phyloP scores from a whole-genome alignment of 192 early-diverging fungal genomes.

The Mortierella claussenii region DNA sequence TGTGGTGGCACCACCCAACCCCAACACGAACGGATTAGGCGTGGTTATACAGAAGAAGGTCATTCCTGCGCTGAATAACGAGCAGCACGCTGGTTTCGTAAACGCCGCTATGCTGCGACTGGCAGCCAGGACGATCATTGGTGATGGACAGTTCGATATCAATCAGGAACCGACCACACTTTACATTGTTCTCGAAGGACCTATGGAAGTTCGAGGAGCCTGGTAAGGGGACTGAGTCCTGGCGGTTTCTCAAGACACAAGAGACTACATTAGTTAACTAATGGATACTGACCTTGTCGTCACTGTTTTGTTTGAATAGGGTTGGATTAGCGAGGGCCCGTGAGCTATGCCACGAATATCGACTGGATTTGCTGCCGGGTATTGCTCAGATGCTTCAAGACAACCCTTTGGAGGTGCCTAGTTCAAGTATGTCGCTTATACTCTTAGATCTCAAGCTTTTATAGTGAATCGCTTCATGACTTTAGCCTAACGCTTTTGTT shows the following conservation, averaged over 20 bases:
- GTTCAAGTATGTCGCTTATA: slow-evolving; percentile 14
- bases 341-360: slow-evolving; percentile 47
- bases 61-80: slow-evolving; percentile 48
- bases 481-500: not conserved
- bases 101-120: slow-evolving; percentile 64
- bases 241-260: not conserved
- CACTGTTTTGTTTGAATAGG: slow-evolving; percentile 9
- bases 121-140: slow-evolving; percentile 59
- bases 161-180: slow-evolving; percentile 44
- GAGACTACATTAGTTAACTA: not conserved
- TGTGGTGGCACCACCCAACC: slow-evolving; percentile 34
- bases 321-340: slow-evolving; percentile 46
- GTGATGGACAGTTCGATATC: slow-evolving; percentile 60
- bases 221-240: slow-evolving; percentile 49
- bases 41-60: slow-evolving; percentile 48
- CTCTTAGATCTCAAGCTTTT: not conserved
- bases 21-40: slow-evolving; percentile 35
- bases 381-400: slow-evolving; percentile 53
- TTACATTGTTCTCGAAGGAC: slow-evolving; percentile 57
- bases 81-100: slow-evolving; percentile 58
- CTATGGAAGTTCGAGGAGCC: slow-evolving; percentile 61
- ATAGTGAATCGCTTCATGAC: not conserved
- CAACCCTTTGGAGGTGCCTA: slow-evolving; percentile 22
- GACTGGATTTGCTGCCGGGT: slow-evolving; percentile 35
- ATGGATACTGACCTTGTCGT: not conserved